Conservation (phyloP, 23 red algal species). For the Gracilaria vermiculophylla region DNA sequence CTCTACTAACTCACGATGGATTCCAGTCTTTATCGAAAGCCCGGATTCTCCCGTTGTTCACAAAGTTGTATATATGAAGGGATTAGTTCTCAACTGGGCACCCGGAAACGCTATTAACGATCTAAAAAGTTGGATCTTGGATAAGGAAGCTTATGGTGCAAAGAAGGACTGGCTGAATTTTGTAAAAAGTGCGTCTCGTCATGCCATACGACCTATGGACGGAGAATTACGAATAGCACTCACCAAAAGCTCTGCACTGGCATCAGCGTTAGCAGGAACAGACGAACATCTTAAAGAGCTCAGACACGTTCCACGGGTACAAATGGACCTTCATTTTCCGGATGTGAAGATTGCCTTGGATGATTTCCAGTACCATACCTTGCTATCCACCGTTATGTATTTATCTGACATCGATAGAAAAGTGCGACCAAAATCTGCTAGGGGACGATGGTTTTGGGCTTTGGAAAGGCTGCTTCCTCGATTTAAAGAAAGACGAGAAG, state of each 20-base stretch:
- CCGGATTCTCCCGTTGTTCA: constrained; percentile 65
- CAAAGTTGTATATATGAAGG: constrained; percentile 62
- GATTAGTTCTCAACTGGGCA: constrained; percentile 61
- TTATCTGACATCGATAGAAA: constrained; percentile 73
- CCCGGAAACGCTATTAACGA: constrained; percentile 53
- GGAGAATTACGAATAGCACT: constrained; percentile 52
- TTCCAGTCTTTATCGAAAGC: constrained; percentile 54
- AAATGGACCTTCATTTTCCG: constrained; percentile 69
- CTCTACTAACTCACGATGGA: constrained; percentile 61
- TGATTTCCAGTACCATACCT: constrained; percentile 79
- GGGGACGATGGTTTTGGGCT: constrained; percentile 75
- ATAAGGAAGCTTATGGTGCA: constrained; percentile 1
- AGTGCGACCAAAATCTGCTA: constrained; percentile 61
- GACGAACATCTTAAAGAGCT: constrained; percentile 21
- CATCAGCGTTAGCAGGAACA: constrained; percentile 40
- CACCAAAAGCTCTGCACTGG: constrained; percentile 43
- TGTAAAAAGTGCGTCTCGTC: constrained; percentile 25
- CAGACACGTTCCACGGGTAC: constrained; percentile 31
- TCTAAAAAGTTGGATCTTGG: constrained; percentile 24
- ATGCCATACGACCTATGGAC: constrained; percentile 65
- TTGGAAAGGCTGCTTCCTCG: constrained; percentile 74
- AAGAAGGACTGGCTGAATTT: constrained; percentile 23
- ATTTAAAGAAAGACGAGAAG: constrained; percentile 64
- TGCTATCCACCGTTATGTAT: constrained; percentile 67
- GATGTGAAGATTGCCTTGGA: constrained; percentile 62